Evolutionary conservation across 176 grass and related monocot genomes (phyloP), one percentile per base, ranked within the genome.

Genomic region (Miscanthus lutarioriparius): DNA sequence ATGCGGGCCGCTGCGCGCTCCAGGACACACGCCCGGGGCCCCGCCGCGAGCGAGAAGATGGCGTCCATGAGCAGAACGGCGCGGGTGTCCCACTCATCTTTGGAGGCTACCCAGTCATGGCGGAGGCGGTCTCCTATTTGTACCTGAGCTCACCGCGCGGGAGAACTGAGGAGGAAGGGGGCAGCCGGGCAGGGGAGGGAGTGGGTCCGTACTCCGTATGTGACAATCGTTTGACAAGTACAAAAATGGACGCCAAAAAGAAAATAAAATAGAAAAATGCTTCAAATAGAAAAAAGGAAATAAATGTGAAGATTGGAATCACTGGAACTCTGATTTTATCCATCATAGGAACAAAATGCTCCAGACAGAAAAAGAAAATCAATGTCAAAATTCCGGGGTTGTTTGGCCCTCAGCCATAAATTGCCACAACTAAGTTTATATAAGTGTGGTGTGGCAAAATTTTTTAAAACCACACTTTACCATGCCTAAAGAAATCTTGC

Each of bases 1-100:
- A 90, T 71, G 84, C 80, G 84, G 6, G 89, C 74, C 13, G 89
- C 89, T 2, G 80, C 84, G 68, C 84, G 89, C 80, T 74, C 84
- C 80, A 90, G 80, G 68, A 83, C 84, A 10, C 69, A 48, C 8
- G 61, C 67, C 38, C 89, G 80, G 30, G 62, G 47, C 15, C 0
- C 84, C 61, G 80, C 67, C 45, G 68, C 45, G 48, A 90, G 89
- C 37, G 68, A 28, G 80, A 90, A 87, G 49, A 90, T 37, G 47
- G 75, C 39, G 17, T 90, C 75, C 89, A 90, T 90, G 53, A 49
- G 27, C 38, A 2, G 81, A 10, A 12, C 47, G 8, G 67, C 54
- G 39, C 16, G 19, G 33, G 19, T 16, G 78, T 25, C 2, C 7
- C 47, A 33, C 28, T 81, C 70, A 85, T 62, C 51, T 17, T 54